Percentiles rank a stretch among this genome's conserved stretches.
phyloP scores from a whole-genome alignment of 805 yeast genomes.

The Isabelozyma pseudorhagii region DNA sequence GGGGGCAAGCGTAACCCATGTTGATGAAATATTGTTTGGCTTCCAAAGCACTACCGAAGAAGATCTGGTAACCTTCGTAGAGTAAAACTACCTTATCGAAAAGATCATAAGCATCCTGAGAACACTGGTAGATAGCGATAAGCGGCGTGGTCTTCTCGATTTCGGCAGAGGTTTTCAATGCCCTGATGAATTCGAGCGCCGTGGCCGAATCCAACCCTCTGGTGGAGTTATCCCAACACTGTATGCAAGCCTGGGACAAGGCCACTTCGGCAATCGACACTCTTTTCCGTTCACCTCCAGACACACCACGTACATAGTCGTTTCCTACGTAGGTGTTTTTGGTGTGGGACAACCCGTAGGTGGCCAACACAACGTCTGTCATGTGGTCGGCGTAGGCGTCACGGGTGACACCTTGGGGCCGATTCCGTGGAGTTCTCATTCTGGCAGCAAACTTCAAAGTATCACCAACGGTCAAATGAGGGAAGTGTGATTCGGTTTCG shows the following conservation, averaged over 20 bases:
- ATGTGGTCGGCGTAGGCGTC: slow-evolving; percentile 51
- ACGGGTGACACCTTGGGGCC: slow-evolving; percentile 59
- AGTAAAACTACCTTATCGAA: slow-evolving; percentile 62
- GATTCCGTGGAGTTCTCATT: slow-evolving; percentile 59
- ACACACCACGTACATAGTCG: slow-evolving; percentile 65
- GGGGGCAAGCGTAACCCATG: slow-evolving; percentile 39
- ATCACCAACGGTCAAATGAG: slow-evolving; percentile 64
- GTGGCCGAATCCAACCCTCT: slow-evolving; percentile 71
- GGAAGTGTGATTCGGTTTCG: slow-evolving; percentile 66
- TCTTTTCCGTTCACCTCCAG: slow-evolving; percentile 74
- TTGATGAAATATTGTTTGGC: slow-evolving; percentile 41
- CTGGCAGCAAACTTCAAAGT: slow-evolving; percentile 63
- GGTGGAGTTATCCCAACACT: slow-evolving; percentile 69
- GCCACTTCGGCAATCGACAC: slow-evolving; percentile 67
- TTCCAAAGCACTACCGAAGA: slow-evolving; percentile 50
- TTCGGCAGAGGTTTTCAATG: slow-evolving; percentile 58
- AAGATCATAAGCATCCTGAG: slow-evolving; percentile 58
- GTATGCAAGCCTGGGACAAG: slow-evolving; percentile 50
- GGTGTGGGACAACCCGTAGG: slow-evolving; percentile 58
- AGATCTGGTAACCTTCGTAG: slow-evolving; percentile 61
- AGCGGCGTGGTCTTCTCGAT: slow-evolving; percentile 54
- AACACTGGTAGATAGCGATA: slow-evolving; percentile 67
- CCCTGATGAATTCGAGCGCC: slow-evolving; percentile 61
- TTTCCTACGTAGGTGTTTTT: slow-evolving; percentile 63
- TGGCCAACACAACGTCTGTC: slow-evolving; percentile 51